Conservation (phyloP, 208 protist species). For the Angomonas ambiguus region DNA sequence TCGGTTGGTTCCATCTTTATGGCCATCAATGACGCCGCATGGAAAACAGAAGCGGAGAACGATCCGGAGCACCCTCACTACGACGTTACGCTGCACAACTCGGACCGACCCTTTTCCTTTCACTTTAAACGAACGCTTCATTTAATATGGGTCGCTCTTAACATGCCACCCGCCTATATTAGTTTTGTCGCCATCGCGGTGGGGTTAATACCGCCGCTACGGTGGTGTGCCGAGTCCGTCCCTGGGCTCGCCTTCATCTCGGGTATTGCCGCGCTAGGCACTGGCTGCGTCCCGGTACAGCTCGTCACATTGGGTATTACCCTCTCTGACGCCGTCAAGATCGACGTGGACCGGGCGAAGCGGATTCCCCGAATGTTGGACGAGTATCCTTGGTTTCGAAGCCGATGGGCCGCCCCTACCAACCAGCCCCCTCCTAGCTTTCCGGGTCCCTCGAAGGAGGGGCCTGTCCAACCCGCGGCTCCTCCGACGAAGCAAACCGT, state of each 20-base stretch:
- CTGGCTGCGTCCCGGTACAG: slow-evolving; percentile 36
- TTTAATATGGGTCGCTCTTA: slow-evolving; percentile 7
- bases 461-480: background rate
- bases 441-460: background rate
- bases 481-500: background rate
- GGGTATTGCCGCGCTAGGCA: slow-evolving; percentile 27
- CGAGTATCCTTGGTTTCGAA: background rate
- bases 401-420: background rate
- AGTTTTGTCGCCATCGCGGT: slow-evolving; percentile 35
- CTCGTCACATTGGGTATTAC: slow-evolving; percentile 33
- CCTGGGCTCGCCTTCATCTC: slow-evolving; percentile 21
- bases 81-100: slow-evolving; percentile 16
- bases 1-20: background rate
- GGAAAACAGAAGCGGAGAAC: background rate
- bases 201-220: slow-evolving; percentile 31
- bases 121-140: slow-evolving; percentile 10
- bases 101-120: slow-evolving; percentile 14
- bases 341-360: background rate
- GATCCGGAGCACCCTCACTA: background rate
- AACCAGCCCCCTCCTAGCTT: background rate
- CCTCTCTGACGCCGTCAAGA: slow-evolving; percentile 20
- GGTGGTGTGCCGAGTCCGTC: slow-evolving; percentile 20
- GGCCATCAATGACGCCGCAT: background rate
- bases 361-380: slow-evolving; percentile 8
- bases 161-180: slow-evolving; percentile 19